Conservation (phyloP, 1,139 yeast genomes). For the Scheffersomyces stambukii region DNA sequence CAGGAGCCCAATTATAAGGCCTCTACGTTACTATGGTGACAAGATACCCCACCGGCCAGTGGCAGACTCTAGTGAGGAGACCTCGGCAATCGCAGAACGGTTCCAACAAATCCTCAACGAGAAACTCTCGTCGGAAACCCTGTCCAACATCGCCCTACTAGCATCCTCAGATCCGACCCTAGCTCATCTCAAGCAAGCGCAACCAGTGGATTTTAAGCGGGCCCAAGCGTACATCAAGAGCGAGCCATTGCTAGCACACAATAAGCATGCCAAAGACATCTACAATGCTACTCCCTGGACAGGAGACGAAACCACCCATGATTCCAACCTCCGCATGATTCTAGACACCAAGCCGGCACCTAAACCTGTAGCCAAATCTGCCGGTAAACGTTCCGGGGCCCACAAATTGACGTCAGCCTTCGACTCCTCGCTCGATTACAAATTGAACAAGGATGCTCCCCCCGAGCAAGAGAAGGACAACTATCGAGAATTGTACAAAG, state of each 20-base stretch:
- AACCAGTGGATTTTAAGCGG: slow-evolving; percentile 2
- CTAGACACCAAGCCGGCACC: slow-evolving; percentile 54
- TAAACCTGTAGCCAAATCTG: not conserved
- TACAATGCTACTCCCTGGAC: slow-evolving; percentile 56
- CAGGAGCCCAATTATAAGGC: no score
- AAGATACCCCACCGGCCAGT: no score
- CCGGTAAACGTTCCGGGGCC: slow-evolving; percentile 12
- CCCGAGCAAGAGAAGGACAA: slow-evolving; percentile 39
- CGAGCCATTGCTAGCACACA: slow-evolving; percentile 23
- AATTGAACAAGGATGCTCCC: slow-evolving; percentile 36
- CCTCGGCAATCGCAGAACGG: slow-evolving; percentile 19
- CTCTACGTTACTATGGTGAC: no score
- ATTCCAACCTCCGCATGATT: slow-evolving; percentile 59
- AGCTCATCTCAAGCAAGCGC: not conserved
- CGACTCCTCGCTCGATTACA: slow-evolving; percentile 65
- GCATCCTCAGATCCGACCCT: slow-evolving; percentile 11
- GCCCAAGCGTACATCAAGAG: slow-evolving; percentile 22
- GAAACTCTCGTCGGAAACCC: slow-evolving; percentile 14
- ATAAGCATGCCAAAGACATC: slow-evolving; percentile 50
- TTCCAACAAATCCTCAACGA: slow-evolving; percentile 28
- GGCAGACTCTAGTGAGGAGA: no score
- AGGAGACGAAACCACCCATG: slow-evolving; percentile 54
- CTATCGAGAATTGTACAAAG: slow-evolving; percentile 61
- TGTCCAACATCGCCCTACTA: slow-evolving; percentile 7
- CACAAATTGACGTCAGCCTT: slow-evolving; percentile 55